phyloP scores from a whole-genome alignment of 2,329 filamentous ascomycete genomes.

The Cryphonectria carpinicola region DNA sequence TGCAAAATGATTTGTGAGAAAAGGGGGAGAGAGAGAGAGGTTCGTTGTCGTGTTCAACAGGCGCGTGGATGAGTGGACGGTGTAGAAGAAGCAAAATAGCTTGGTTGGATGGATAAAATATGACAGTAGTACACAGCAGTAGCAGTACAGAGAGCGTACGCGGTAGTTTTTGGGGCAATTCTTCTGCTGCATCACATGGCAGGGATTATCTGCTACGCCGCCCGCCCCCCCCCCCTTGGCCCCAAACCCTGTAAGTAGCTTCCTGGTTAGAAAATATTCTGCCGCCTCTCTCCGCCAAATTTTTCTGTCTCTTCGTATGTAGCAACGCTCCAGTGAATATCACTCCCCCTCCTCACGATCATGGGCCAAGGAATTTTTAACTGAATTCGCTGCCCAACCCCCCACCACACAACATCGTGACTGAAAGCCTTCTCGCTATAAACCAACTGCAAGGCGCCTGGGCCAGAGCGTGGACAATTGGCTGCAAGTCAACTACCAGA shows the following conservation, averaged over 20 bases:
- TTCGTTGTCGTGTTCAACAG: not conserved
- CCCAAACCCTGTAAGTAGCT: not conserved
- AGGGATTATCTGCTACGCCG: not conserved
- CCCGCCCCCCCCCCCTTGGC: no score
- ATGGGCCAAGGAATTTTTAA: slow-evolving; percentile 22
- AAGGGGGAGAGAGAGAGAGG: not conserved
- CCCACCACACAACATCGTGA: not conserved
- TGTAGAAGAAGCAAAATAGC: not conserved
- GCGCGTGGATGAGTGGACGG: not conserved
- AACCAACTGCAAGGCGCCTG: not conserved
- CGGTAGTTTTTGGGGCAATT: not conserved
- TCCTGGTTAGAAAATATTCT: slow-evolving; percentile 2
- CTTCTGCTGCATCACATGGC: not conserved
- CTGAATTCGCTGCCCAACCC: not conserved
- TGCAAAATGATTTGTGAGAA: not conserved
- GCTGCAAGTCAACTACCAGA: not conserved
- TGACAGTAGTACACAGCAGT: not conserved
- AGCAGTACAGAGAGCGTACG: not conserved
- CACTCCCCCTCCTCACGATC: not conserved
- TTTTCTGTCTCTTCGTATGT: slow-evolving; percentile 14
- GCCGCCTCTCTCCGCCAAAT: slow-evolving; percentile 24
- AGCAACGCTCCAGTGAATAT: no score
- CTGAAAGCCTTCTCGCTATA: not conserved
- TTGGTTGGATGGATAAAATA: not conserved
- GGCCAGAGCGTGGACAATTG: not conserved